Conservation (phyloP, 108 stramenopile genomes). For the Skeletonema marinoi region DNA sequence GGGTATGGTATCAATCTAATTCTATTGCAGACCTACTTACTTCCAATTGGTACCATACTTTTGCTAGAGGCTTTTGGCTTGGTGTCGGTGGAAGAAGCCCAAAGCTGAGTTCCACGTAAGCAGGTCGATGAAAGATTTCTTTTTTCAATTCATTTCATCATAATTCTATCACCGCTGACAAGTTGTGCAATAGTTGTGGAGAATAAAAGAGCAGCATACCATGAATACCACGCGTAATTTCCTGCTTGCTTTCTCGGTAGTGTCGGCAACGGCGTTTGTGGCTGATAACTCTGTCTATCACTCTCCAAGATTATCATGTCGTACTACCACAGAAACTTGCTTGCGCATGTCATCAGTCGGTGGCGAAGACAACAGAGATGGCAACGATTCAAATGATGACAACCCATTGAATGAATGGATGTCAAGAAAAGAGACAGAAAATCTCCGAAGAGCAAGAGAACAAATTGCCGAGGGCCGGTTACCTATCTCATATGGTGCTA, state of each 20-base stretch:
- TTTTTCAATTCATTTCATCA: too few species aligned
- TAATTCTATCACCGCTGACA: too few species aligned
- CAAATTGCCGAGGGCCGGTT: conserved; percentile 30
- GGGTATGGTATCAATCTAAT: too few species aligned
- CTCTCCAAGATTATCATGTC: not conserved
- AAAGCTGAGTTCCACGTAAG: too few species aligned
- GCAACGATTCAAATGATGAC: conserved; percentile 7
- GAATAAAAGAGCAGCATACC: not conserved
- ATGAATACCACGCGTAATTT: not conserved
- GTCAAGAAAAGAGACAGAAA: conserved; percentile 14
- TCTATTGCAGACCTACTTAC: too few species aligned
- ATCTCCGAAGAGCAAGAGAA: conserved; percentile 9
- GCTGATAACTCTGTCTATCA: not conserved
- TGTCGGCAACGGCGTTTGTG: conserved; percentile 9
- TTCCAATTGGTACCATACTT: too few species aligned
- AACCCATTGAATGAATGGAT: conserved; percentile 47
- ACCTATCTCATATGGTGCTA: conserved; percentile 41
- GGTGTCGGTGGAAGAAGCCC: too few species aligned
- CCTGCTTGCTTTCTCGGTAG: conserved; percentile 1
- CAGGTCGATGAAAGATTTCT: too few species aligned
- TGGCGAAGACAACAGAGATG: conserved; percentile 6
- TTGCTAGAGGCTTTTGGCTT: too few species aligned
- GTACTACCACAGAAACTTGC: not conserved
- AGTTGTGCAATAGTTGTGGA: not conserved
- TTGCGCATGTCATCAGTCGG: conserved; percentile 16